Conservation (phyloP, 345 rosid genomes). For the Euphorbia tirucalli region DNA sequence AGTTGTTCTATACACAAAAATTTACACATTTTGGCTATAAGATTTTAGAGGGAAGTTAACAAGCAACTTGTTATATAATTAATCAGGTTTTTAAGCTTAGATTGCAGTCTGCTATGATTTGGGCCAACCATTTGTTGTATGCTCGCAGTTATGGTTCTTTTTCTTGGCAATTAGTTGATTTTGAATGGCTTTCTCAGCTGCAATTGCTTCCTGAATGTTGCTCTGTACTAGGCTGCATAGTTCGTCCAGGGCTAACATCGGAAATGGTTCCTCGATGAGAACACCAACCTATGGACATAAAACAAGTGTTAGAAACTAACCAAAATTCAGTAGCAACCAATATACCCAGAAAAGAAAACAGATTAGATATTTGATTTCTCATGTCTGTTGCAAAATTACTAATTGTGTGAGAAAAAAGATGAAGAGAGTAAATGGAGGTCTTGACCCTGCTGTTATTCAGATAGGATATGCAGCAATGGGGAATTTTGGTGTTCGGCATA, state of each 20-base stretch:
- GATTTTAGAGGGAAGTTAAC: not conserved
- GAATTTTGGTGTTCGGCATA: no score
- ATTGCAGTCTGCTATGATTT: constrained; percentile 29
- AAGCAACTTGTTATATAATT: not conserved
- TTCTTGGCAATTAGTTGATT: constrained; percentile 43
- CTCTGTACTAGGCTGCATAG: constrained; percentile 50
- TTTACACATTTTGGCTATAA: not conserved
- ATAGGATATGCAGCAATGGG: no score
- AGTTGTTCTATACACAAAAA: not conserved
- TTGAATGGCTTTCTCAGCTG: constrained; percentile 50
- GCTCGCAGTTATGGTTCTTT: constrained; percentile 39
- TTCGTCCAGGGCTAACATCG: constrained; percentile 86
- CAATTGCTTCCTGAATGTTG: constrained; percentile 63
- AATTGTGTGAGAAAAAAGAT: no score
- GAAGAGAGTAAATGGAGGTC: no score
- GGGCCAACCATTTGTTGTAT: constrained; percentile 72
- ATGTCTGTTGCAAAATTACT: not conserved
- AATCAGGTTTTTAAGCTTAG: not conserved
- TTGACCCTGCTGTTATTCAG: no score
- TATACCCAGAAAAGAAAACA: no score
- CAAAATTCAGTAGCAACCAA: not conserved
- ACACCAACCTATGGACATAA: constrained; percentile 76
- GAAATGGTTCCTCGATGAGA: constrained; percentile 94
- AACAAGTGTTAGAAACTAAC: not conserved
- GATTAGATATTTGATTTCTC: no score